Evolutionary conservation across 164 flowering plant species (phyloP).

Genomic region (Warburgia ugandensis): DNA sequence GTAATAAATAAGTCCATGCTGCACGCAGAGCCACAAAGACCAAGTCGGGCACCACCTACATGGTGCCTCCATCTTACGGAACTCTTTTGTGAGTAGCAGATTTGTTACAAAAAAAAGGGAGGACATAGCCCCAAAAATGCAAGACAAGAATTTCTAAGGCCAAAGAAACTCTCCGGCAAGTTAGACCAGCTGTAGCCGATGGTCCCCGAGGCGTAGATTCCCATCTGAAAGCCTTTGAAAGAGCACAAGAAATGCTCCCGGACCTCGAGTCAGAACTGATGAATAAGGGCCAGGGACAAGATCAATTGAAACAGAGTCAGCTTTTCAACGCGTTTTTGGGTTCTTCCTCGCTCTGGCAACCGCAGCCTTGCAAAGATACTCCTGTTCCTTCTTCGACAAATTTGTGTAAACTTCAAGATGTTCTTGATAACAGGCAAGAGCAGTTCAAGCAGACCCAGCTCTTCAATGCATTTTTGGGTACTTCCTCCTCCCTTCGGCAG

Average conservation of each 20-base stretch:
- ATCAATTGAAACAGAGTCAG: slow-evolving; percentile 56
- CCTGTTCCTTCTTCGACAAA: slow-evolving; percentile 4
- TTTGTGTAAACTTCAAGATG: slow-evolving; percentile 19
- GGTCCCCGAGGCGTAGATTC: slow-evolving; percentile 94
- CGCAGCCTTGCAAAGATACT: slow-evolving; percentile 81
- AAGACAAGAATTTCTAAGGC: slow-evolving; percentile 66
- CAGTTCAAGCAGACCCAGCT: too few relatives aligned
- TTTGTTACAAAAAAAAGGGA: too few relatives aligned
- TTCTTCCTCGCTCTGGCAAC: slow-evolving; percentile 93
- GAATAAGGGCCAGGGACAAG: slow-evolving; percentile 57
- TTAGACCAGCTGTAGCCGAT: slow-evolving; percentile 67
- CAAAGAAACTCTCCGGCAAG: slow-evolving; percentile 68
- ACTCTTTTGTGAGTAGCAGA: too few relatives aligned
- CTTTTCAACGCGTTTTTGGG: slow-evolving; percentile 77
- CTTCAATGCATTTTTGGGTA: too few relatives aligned
- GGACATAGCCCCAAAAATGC: too few relatives aligned
- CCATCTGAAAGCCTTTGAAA: slow-evolving; percentile 93
- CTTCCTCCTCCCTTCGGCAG: too few relatives aligned
- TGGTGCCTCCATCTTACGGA: too few relatives aligned
- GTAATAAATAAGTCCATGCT: too few relatives aligned
- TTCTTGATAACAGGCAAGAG: too few relatives aligned
- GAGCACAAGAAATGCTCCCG: slow-evolving; percentile 93
- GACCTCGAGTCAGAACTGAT: slow-evolving; percentile 81
- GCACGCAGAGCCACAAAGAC: too few relatives aligned
- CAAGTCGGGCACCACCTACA: too few relatives aligned